Evolutionary conservation across 768 basidiomycete species (phyloP).

Genomic region (Hirschioporus abietinus): DNA sequence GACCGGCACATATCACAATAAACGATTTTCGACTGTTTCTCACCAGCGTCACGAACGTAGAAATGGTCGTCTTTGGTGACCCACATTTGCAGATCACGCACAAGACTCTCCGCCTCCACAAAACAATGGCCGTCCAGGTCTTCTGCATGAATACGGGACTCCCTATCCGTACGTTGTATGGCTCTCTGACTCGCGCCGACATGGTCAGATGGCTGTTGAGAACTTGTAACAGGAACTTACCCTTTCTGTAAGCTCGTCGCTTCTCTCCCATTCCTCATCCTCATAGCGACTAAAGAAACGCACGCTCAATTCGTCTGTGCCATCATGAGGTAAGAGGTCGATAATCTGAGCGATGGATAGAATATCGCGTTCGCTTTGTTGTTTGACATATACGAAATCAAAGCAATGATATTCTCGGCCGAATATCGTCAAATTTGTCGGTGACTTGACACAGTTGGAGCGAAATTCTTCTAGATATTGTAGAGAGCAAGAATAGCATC

Average conservation of each 20-base stretch:
- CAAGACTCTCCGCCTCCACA: conserved; percentile 34
- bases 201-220: neutral
- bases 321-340: conserved; percentile 25
- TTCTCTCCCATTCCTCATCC: conserved; percentile 24
- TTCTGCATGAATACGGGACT: conserved; percentile 21
- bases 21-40: conserved; percentile 1
- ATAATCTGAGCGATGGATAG: conserved; percentile 56
- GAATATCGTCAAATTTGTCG: conserved; percentile 32
- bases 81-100: conserved; percentile 36
- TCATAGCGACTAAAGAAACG: conserved; percentile 43
- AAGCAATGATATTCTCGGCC: conserved; percentile 47
- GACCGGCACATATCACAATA: neutral
- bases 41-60: conserved; percentile 37
- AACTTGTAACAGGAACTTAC: neutral
- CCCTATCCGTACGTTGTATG: neutral
- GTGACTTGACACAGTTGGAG: conserved; percentile 23
- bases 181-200: neutral
- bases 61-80: conserved; percentile 53
- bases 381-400: conserved; percentile 59
- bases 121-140: conserved; percentile 52
- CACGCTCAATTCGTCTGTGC: conserved; percentile 28
- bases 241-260: conserved; percentile 10
- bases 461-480: conserved; percentile 22
- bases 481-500: conserved; percentile 49
- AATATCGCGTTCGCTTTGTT: conserved; percentile 22